phyloP scores from a whole-genome alignment of 2,329 filamentous ascomycete species.

The Aspergillus brasiliensis region DNA sequence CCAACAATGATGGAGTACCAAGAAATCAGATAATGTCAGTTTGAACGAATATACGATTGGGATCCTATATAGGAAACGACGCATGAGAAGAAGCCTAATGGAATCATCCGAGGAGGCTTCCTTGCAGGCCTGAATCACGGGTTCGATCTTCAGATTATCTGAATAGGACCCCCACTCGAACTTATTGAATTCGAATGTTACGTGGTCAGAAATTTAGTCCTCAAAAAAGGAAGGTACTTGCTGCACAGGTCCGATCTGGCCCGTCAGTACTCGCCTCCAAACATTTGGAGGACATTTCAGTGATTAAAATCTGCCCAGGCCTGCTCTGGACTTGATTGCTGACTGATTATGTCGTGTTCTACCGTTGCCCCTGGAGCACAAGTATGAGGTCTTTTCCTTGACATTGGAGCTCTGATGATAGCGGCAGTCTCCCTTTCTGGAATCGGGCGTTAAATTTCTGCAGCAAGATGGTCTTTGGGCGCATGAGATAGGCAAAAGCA shows the following conservation, averaged over 20 bases:
- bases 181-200: conserved; percentile 58
- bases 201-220: conserved; percentile 64
- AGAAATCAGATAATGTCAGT: conserved; percentile 35
- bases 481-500: conserved; percentile 69
- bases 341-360: conserved; percentile 26
- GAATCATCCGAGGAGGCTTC: conserved; percentile 72
- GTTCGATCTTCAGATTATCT: conserved; percentile 47
- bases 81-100: conserved; percentile 60
- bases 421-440: conserved; percentile 42
- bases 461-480: conserved; percentile 38
- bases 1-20: conserved; percentile 74
- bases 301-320: not conserved
- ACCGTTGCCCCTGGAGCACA: conserved; percentile 47
- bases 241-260: conserved; percentile 65
- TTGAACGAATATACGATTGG: accelerated
- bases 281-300: no score
- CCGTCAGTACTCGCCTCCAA: no score
- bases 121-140: conserved; percentile 62
- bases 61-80: not conserved
- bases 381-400: conserved; percentile 50
- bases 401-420: conserved; percentile 49
- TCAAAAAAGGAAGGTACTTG: conserved; percentile 72
- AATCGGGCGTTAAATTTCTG: conserved; percentile 38
- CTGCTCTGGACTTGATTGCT: not conserved
- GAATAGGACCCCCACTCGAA: conserved; percentile 38